phyloP scores from a whole-genome alignment of 257 asterid genomes.

The Jaltomata sinuosa region DNA sequence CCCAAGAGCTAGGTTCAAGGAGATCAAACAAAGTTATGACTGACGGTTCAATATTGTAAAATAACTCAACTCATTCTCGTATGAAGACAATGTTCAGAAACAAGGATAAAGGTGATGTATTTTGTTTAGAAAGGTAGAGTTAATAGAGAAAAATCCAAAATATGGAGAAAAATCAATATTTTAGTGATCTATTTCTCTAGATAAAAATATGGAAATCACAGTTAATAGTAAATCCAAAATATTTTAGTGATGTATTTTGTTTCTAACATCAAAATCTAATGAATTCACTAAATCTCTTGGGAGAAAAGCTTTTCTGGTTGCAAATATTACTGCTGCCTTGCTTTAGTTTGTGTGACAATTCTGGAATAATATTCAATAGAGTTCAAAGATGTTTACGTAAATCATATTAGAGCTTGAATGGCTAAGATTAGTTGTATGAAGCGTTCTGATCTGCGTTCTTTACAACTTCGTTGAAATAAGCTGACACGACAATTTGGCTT shows the following conservation, averaged over 20 bases:
- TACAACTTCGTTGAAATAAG: background rate
- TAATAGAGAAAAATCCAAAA: too few species aligned
- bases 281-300: background rate
- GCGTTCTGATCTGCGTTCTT: background rate
- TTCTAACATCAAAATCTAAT: background rate
- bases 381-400: background rate
- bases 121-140: too few species aligned
- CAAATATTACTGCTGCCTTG: background rate
- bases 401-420: background rate
- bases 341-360: background rate
- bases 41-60: too few species aligned
- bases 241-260: background rate
- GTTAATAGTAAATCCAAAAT: background rate
- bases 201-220: background rate
- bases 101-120: too few species aligned
- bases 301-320: background rate
- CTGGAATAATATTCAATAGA: background rate
- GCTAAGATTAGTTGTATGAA: background rate
- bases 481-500: background rate
- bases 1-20: too few species aligned
- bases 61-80: too few species aligned
- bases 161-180: too few species aligned
- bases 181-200: too few species aligned
- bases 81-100: too few species aligned
- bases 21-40: too few species aligned